A percentile compares a stretch with the other conserved stretches of the same genome.
These are phyloP conservation scores for Pestalotiopsis sp. DNA, from an alignment of 2,329 filamentous ascomycete genomes.

Conservation along the genomic window DNA sequence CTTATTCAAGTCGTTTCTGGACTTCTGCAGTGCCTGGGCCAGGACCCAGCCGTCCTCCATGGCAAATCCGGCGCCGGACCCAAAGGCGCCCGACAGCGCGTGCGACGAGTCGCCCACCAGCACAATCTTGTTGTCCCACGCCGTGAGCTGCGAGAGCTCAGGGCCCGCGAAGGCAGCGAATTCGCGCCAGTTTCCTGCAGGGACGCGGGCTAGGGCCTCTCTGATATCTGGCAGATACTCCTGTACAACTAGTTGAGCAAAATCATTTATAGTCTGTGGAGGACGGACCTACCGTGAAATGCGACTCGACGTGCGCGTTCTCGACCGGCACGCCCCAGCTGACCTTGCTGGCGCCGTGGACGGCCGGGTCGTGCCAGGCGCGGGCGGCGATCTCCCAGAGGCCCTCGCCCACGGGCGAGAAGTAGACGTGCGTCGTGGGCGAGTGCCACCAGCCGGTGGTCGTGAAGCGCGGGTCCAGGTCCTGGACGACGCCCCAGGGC, in stretches of 20 bases:
- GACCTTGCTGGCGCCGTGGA: slow-evolving; percentile 29
- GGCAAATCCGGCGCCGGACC: slow-evolving; percentile 39
- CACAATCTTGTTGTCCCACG: slow-evolving; percentile 45
- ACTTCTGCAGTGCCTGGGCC: slow-evolving; percentile 27
- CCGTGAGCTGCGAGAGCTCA: slow-evolving; percentile 40
- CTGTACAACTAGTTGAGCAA: slow-evolving; percentile 21
- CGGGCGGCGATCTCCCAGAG: slow-evolving; percentile 30
- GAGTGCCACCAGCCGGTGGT: slow-evolving; percentile 32
- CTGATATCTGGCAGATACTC: slow-evolving; percentile 43
- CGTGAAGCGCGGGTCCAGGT: slow-evolving; percentile 28
- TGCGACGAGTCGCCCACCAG: slow-evolving; percentile 59
- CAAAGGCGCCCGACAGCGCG: slow-evolving; percentile 49
- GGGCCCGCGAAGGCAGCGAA: slow-evolving; percentile 51
- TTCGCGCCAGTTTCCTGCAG: slow-evolving; percentile 44
- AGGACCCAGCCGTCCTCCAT: slow-evolving; percentile 35
- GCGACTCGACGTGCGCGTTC: slow-evolving; percentile 27
- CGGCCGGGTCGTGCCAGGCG: slow-evolving; percentile 26
- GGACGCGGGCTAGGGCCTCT: slow-evolving; percentile 39
- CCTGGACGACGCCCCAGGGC: slow-evolving; percentile 35
- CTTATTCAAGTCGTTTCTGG: slow-evolving; percentile 24
- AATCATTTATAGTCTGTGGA: slow-evolving; percentile 15
- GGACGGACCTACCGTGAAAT: slow-evolving; percentile 30
- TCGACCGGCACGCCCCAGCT: slow-evolving; percentile 31
- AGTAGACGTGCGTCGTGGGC: slow-evolving; percentile 30
- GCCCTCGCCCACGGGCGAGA: slow-evolving; percentile 30